phyloP scores from a whole-genome alignment of 306 rosid species.

The Prunus salicina region DNA sequence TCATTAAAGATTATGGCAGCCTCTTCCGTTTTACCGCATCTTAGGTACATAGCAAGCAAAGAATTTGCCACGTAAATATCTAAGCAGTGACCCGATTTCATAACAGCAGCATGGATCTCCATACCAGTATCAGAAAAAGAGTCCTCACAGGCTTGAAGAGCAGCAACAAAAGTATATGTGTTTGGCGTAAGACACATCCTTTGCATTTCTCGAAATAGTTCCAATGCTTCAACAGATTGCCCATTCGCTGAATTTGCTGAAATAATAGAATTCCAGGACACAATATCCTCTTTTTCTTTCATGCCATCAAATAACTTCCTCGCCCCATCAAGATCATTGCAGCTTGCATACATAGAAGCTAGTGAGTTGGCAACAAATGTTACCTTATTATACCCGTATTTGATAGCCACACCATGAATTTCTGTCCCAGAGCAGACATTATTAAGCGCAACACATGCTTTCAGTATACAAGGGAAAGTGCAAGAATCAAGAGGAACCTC shows the following conservation, averaged over 20 bases:
- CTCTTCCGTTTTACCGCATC: conserved; percentile 46
- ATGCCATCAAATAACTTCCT: conserved; percentile 47
- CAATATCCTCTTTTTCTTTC: conserved; percentile 48
- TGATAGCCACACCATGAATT: conserved; percentile 66
- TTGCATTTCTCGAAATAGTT: conserved; percentile 51
- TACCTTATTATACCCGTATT: conserved; percentile 43
- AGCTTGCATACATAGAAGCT: conserved; percentile 67
- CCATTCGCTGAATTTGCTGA: conserved; percentile 52
- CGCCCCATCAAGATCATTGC: conserved; percentile 46
- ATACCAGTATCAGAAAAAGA: conserved; percentile 41
- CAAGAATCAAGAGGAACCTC: conserved; percentile 49
- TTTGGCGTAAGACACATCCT: conserved; percentile 33
- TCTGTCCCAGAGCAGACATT: conserved; percentile 38
- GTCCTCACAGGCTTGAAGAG: conserved; percentile 67
- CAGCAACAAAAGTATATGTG: conserved; percentile 61
- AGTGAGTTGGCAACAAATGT: conserved; percentile 60
- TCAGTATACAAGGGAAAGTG: conserved; percentile 55
- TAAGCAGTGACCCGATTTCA: conserved; percentile 40
- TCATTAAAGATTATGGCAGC: conserved; percentile 43
- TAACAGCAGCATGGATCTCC: conserved; percentile 58
- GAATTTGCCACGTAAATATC: conserved; percentile 64
- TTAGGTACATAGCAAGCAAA: conserved; percentile 63
- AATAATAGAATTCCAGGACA: conserved; percentile 72
- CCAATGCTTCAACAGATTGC: conserved; percentile 44
- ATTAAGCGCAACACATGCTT: conserved; percentile 47